phyloP scores from a whole-genome alignment of 2,329 filamentous ascomycete species.

The Talaromyces sp. region DNA sequence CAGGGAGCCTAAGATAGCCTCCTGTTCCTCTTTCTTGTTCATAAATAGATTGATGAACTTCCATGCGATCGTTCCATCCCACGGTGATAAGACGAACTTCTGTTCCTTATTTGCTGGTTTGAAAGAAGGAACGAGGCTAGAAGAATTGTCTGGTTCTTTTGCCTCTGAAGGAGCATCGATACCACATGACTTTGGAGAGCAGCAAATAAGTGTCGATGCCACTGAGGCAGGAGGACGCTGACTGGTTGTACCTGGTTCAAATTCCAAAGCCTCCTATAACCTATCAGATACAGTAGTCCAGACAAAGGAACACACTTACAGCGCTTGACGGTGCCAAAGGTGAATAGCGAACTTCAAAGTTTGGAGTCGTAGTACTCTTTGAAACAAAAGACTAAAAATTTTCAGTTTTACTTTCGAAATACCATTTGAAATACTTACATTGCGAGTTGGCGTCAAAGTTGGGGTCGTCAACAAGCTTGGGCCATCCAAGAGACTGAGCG shows the following conservation, averaged over 20 bases:
- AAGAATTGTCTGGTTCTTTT: not conserved
- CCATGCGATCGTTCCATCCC: constrained; percentile 17
- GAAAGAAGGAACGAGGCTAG: not conserved
- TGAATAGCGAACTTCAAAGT: not conserved
- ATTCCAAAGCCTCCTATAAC: not conserved
- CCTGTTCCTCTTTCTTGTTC: constrained; percentile 22
- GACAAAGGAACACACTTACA: not conserved
- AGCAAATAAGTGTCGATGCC: not conserved
- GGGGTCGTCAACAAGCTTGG: constrained; percentile 10
- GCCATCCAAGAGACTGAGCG: constrained; percentile 13
- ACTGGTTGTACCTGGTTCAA: not conserved
- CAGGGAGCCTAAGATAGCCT: constrained; percentile 20
- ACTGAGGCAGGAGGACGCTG: not conserved
- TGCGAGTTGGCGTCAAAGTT: constrained; percentile 8
- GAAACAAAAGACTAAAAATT: not conserved
- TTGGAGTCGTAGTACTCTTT: not conserved
- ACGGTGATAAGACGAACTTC: not conserved
- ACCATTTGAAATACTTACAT: not conserved
- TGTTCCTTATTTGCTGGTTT: not conserved
- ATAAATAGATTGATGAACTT: constrained; percentile 23
- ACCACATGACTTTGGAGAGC: not conserved
- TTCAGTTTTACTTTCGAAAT: not conserved
- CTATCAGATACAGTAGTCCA: not conserved
- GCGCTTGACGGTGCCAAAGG: not conserved
- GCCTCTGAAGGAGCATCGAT: too few species aligned